phyloP scores from a whole-genome alignment of 768 basidiomycete genomes.

The Hypholoma sublateritium region DNA sequence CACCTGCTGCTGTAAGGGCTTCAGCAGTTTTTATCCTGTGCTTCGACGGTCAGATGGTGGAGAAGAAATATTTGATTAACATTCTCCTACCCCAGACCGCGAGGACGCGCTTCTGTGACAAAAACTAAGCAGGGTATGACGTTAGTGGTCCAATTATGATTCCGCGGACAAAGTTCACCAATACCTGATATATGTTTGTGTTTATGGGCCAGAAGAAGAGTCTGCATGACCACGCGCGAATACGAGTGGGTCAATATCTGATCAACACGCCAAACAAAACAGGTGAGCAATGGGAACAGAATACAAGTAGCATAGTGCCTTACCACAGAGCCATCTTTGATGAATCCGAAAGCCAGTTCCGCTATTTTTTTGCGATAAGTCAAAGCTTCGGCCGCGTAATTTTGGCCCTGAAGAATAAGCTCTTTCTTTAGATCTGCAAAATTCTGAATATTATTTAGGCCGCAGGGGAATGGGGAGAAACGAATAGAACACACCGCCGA shows the following conservation, averaged over 20 bases:
- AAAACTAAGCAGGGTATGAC: slow-evolving; percentile 56
- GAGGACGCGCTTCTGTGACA: slow-evolving; percentile 94
- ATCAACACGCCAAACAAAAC: slow-evolving; percentile 12
- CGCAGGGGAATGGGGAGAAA: not conserved
- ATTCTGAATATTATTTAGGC: slow-evolving; percentile 45
- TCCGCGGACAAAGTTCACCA: slow-evolving; percentile 14
- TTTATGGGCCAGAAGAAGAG: slow-evolving; percentile 85
- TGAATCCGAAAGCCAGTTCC: slow-evolving; percentile 84
- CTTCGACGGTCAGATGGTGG: slow-evolving; percentile 17
- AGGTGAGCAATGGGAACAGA: slow-evolving; percentile 5
- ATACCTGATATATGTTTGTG: slow-evolving; percentile 85
- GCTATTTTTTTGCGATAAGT: slow-evolving; percentile 91
- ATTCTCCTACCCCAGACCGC: slow-evolving; percentile 74
- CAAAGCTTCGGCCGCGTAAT: slow-evolving; percentile 76
- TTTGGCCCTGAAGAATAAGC: slow-evolving; percentile 77
- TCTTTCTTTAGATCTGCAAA: slow-evolving; percentile 83
- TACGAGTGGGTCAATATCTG: slow-evolving; percentile 97
- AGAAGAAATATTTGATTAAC: slow-evolving; percentile 13
- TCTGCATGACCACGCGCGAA: slow-evolving; percentile 93
- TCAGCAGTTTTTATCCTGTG: slow-evolving; percentile 89
- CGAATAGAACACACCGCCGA: slow-evolving; percentile 57
- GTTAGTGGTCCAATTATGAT: slow-evolving; percentile 16
- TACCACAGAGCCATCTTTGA: slow-evolving; percentile 92
- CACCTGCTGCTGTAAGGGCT: slow-evolving; percentile 81
- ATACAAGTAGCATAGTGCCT: slow-evolving; percentile 18